A percentile compares a stretch with the other conserved stretches of the same genome.
Conservation (phyloP, 768 basidiomycete species). For the Boletus speciosus region DNA sequence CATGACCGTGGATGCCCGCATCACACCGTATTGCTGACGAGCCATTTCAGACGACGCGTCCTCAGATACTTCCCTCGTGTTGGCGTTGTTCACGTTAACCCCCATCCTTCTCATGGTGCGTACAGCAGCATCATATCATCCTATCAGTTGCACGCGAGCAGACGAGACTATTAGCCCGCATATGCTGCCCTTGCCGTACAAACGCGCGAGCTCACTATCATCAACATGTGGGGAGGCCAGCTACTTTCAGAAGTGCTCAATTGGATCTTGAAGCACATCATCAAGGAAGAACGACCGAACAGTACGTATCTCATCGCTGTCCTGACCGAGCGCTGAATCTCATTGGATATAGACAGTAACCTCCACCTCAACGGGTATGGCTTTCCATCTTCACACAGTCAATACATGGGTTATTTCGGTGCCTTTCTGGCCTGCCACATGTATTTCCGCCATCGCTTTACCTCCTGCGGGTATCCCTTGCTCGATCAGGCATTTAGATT, state of each 20-base stretch:
- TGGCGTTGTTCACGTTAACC: slow-evolving; percentile 64
- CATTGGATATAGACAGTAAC: slow-evolving; percentile 9
- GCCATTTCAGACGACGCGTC: slow-evolving; percentile 52
- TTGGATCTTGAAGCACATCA: slow-evolving; percentile 57
- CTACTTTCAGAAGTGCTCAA: slow-evolving; percentile 68
- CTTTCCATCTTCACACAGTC: slow-evolving; percentile 86
- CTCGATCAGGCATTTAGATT: slow-evolving; percentile 52
- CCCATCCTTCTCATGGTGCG: slow-evolving; percentile 72
- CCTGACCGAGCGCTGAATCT: not conserved
- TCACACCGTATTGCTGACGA: not conserved
- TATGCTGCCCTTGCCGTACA: slow-evolving; percentile 73
- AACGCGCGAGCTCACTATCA: slow-evolving; percentile 75
- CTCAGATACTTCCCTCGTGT: slow-evolving; percentile 50
- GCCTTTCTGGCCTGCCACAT: slow-evolving; percentile 75
- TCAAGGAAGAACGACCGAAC: slow-evolving; percentile 68
- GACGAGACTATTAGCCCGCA: slow-evolving; percentile 50
- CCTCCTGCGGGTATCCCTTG: slow-evolving; percentile 45
- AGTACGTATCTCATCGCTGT: slow-evolving; percentile 37
- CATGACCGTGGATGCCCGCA: no score
- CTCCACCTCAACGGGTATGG: slow-evolving; percentile 61
- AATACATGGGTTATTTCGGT: slow-evolving; percentile 87
- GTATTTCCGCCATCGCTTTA: slow-evolving; percentile 63
- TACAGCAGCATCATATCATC: not conserved
- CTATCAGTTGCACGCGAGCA: not conserved
- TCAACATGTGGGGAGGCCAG: slow-evolving; percentile 84